Conservation (phyloP, 768 basidiomycete genomes). For the Mycena kentingensis region DNA sequence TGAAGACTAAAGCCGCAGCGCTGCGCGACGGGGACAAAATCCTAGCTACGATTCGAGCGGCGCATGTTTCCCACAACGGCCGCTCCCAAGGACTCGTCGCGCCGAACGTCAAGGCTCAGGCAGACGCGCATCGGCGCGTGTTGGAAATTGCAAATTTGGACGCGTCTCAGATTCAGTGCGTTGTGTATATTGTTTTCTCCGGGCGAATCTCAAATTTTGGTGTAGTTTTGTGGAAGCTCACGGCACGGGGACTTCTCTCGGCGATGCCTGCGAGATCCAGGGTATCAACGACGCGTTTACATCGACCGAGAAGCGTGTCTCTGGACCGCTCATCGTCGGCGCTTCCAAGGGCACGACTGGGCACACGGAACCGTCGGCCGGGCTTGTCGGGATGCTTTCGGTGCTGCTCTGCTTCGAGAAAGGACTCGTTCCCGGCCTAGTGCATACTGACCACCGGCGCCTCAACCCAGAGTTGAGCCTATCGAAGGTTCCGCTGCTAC, state of each 20-base stretch:
- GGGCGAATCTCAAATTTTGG: background rate
- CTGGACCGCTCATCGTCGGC: conserved; percentile 10
- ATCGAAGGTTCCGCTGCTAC: conserved; percentile 7
- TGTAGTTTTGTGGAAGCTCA: conserved; percentile 14
- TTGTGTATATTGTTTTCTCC: background rate
- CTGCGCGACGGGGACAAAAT: conserved; percentile 8
- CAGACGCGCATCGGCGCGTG: conserved; percentile 4
- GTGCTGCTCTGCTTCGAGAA: conserved; percentile 9
- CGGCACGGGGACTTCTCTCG: conserved; percentile 13
- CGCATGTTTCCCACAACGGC: conserved; percentile 18
- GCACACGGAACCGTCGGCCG: conserved; percentile 16
- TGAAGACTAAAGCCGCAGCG: conserved; percentile 17
- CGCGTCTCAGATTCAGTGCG: conserved; percentile 11
- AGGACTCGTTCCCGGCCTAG: conserved; percentile 10
- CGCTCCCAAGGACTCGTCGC: conserved; percentile 19
- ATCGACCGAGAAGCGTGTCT: background rate
- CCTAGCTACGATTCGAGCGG: conserved; percentile 9
- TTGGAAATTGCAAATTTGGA: conserved; percentile 10
- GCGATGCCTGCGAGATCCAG: conserved; percentile 21
- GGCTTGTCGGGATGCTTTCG: conserved; percentile 17
- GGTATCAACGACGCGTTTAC: conserved; percentile 19
- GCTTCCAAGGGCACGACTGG: conserved; percentile 15
- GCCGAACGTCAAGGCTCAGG: conserved; percentile 16
- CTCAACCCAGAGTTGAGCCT: conserved; percentile 2
- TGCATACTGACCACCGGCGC: conserved; percentile 13